Evolutionary conservation across 2,329 filamentous ascomycete species (phyloP), one percentile per base, ranked within the genome.

Genomic region (Acarospora socialis): DNA sequence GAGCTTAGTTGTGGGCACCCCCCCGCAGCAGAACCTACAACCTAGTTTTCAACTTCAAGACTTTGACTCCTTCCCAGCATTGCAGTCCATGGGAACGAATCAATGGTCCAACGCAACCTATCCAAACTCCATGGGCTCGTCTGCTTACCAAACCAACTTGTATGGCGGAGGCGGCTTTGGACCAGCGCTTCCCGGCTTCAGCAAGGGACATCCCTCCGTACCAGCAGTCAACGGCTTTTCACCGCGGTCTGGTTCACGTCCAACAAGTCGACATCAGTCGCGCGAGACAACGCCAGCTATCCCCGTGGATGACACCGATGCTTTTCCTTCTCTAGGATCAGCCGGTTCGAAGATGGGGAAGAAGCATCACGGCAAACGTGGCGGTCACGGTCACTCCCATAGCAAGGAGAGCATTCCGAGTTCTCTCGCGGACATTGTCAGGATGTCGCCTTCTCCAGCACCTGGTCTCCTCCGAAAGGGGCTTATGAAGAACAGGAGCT

Each of bases 361-460:
- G 59, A 92, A 93, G 49, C 82, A 92, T 50, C 83, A 93, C 51
- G 86, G 84, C 21, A 94, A 93, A 57, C 73, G 86, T 36, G 82
- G 82, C 28, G 80, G 81, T 0, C 82, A 92, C 50, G 77, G 77
- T 1, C 81, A 90, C 49, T 74, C 76, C 7, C 77, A 77, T 47
- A 69, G 70, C 46, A 82, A 79, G 47, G 77, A 83, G 38, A 75
- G 71, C 17, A 55, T 62, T 0, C 76, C 83, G 2, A 83, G 74
- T 47, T 92, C 83, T 13, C 63, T 98, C 31, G 87, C 87, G 21
- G 90, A 95, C 55, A 79, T 95, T 36, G 84, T 95, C 36, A 90
- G 87, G 52, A 92, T 93, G 81, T 81, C 83, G 4, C 84, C 87
- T 1, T 84, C 83, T 5, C 83, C 84, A n/a, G 67, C 65, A 1